Percentiles rank a stretch among this genome's conserved stretches.
These are phyloP conservation scores for Trichoderma sp. DNA, from an alignment of 2,329 filamentous ascomycete species.

Conservation along the genomic window DNA sequence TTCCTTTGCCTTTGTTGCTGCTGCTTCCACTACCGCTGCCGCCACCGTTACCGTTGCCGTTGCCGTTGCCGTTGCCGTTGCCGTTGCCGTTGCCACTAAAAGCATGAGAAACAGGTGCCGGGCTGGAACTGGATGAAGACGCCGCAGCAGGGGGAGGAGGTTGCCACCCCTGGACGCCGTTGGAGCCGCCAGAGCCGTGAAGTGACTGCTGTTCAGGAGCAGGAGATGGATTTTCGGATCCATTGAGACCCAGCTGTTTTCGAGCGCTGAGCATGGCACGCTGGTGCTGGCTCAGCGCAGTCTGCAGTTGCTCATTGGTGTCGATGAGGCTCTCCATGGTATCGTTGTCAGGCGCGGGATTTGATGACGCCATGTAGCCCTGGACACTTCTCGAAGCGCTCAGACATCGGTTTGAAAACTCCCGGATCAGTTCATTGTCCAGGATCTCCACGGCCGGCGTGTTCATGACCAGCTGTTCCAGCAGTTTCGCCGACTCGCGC, in stretches of 20 bases:
- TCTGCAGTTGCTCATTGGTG: slow-evolving; percentile 87
- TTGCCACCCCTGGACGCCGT: slow-evolving; percentile 32
- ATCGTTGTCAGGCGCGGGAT: slow-evolving; percentile 85
- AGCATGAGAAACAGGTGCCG: not conserved
- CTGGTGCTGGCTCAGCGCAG: slow-evolving; percentile 82
- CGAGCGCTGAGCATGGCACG: slow-evolving; percentile 70
- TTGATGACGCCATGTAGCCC: slow-evolving; percentile 77
- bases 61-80: slow-evolving; percentile 42
- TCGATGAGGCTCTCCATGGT: slow-evolving; percentile 94
- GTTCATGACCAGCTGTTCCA: slow-evolving; percentile 89
- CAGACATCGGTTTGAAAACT: slow-evolving; percentile 87
- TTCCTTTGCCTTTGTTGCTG: slow-evolving; percentile 40
- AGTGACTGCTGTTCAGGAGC: slow-evolving; percentile 35
- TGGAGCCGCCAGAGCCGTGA: slow-evolving; percentile 36
- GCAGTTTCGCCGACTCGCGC: slow-evolving; percentile 83
- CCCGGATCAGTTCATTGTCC: slow-evolving; percentile 84
- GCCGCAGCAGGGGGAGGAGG: slow-evolving; percentile 9
- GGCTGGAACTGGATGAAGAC: not conserved
- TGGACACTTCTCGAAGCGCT: slow-evolving; percentile 82
- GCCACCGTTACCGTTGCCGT: slow-evolving; percentile 42
- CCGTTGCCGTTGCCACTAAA: slow-evolving; percentile 34
- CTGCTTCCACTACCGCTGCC: not conserved
- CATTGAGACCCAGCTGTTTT: slow-evolving; percentile 54
- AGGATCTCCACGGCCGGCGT: slow-evolving; percentile 77
- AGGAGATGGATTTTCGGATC: slow-evolving; percentile 37